Evolutionary conservation across 805 yeast species (phyloP).

Genomic region (Sugiyamaella chiloensis): DNA sequence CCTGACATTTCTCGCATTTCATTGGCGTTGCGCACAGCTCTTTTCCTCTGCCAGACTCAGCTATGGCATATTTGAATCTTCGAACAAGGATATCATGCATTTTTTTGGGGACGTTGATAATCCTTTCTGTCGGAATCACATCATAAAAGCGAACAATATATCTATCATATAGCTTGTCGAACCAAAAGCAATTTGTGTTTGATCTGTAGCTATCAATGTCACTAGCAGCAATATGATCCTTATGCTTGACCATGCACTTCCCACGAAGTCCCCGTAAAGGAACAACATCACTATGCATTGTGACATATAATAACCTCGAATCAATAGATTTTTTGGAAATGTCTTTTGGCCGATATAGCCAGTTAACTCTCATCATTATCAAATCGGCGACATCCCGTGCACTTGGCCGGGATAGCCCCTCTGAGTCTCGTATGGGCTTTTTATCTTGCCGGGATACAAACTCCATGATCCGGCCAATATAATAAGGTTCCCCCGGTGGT

Average conservation of each 20-base stretch:
- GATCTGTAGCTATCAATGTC: conserved; percentile 54
- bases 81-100: conserved; percentile 61
- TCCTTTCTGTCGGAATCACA: conserved; percentile 58
- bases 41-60: conserved; percentile 64
- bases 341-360: conserved; percentile 90
- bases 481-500: conserved; percentile 93
- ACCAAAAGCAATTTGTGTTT: conserved; percentile 72
- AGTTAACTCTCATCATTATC: conserved; percentile 63
- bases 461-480: conserved; percentile 79
- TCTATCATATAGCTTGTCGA: conserved; percentile 79
- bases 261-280: conserved; percentile 78
- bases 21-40: conserved; percentile 61
- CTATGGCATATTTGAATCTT: conserved; percentile 69
- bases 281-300: conserved; percentile 82
- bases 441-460: conserved; percentile 39
- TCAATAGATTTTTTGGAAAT: conserved; percentile 65
- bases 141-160: conserved; percentile 82
- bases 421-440: conserved; percentile 18
- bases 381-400: conserved; percentile 44
- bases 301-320: conserved; percentile 73
- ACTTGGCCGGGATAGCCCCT: neutral
- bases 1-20: conserved; percentile 72
- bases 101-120: conserved; percentile 55
- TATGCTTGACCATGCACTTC: conserved; percentile 63
- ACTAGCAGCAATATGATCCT: conserved; percentile 60